Evolutionary conservation across 2,329 filamentous ascomycete genomes (phyloP), one percentile per base, ranked within the genome.

Genomic region (Zasmidium cellare): DNA sequence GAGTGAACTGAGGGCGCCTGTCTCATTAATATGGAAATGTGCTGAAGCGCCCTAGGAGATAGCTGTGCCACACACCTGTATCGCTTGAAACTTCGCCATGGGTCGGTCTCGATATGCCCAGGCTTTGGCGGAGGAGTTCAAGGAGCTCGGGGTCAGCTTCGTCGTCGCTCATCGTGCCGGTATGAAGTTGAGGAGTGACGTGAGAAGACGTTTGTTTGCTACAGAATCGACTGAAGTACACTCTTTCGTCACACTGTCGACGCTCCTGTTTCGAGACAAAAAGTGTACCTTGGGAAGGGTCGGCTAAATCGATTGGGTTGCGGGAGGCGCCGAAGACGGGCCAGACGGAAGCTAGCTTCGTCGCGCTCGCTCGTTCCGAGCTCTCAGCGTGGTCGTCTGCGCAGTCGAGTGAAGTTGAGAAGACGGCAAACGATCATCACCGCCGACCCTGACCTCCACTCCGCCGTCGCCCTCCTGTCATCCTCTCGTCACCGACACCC

Each of bases 71-170:
- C 67, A 54, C 65, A 72, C 69, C 70, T 46, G 70, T 72, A 46
- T 72, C 65, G 53, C 62, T 64, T 20, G 68, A 65, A n/a, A 71
- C 54, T 19, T 63, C 66, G 44, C 68, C 63, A 22, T 58, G 55
- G 16, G 61, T 59, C 51, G 57, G 61, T 31, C 51, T 61, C 12
- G 58, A 60, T 9, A 72, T 65, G 19, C 84, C 84, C 19, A 96
- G 82, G 62, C 92, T 90, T 73, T 94, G 86, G 53, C 92, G 88
- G 14, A 97, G 84, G 19, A 97, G 87, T 65, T 87, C 91, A 19
- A 97, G 82, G 47, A 97, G 86, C 76, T 97, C 92, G 44, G 84
- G 88, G 71, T 97, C 93, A 49, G 88, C 87, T 74, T 96, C 93
- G 75, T 96, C 91, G 79, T 97, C 92, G 48, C 91, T 96, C 90